phyloP scores from a whole-genome alignment of 2,329 filamentous ascomycete species.

The Xylaria sp. region DNA sequence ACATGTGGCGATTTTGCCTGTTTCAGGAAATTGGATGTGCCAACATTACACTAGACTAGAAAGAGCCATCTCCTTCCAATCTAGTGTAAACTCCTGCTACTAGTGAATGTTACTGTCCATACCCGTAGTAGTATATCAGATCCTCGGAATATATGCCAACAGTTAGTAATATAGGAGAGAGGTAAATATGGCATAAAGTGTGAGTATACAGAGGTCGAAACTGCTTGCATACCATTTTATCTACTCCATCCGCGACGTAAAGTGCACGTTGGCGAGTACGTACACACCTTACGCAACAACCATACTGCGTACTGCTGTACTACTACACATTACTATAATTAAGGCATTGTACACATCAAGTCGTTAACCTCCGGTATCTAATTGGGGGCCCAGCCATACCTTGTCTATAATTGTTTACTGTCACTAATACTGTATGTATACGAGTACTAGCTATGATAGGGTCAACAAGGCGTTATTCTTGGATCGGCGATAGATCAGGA shows the following conservation, averaged over 20 bases:
- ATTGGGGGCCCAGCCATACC: neutral
- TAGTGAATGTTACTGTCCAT: neutral
- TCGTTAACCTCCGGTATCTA: neutral
- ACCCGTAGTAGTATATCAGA: neutral
- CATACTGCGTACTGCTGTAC: neutral
- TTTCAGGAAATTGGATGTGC: neutral
- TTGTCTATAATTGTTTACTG: neutral
- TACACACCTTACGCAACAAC: constrained; percentile 4
- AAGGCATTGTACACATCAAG: neutral
- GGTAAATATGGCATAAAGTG: neutral
- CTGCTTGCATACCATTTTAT: neutral
- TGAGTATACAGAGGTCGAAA: too few species aligned
- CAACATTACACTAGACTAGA: neutral
- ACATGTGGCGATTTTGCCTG: neutral
- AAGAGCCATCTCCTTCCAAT: neutral
- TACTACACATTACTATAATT: neutral
- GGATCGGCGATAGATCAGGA: neutral
- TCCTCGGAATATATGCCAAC: neutral
- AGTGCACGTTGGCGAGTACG: neutral
- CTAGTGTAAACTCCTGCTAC: neutral
- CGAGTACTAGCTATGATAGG: too few species aligned
- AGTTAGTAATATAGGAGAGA: neutral
- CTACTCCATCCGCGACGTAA: neutral
- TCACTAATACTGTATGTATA: neutral
- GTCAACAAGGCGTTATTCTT: neutral